Conservation (phyloP, 495 filamentous ascomycete genomes). For the Aspergillus heteromorphus region DNA sequence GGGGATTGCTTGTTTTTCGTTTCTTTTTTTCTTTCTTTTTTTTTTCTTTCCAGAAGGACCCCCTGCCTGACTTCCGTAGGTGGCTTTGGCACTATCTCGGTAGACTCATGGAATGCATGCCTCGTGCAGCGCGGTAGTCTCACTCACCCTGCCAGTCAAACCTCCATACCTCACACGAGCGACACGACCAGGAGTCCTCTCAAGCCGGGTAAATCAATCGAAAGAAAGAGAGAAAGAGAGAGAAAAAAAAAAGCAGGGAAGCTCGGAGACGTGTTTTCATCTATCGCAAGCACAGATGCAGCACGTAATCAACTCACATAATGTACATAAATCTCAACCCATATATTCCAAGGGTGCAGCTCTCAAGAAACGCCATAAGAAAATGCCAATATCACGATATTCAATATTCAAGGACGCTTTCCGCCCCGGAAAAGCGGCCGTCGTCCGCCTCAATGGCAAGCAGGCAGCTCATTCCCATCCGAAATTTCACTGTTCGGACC, state of each 20-base stretch:
- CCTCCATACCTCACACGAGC: not conserved
- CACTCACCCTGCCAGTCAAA: not conserved
- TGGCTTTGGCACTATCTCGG: not conserved
- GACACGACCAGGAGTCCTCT: not conserved
- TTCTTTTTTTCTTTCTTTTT: not conserved
- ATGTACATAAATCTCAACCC: conserved; percentile 19
- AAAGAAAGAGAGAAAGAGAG: not conserved
- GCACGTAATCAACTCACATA: conserved; percentile 15
- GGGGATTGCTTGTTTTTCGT: not conserved
- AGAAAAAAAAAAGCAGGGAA: not conserved
- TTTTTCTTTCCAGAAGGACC: not conserved
- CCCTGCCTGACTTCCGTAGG: not conserved
- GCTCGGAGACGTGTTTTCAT: not conserved
- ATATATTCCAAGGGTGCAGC: conserved; percentile 13
- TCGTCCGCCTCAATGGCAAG: not conserved
- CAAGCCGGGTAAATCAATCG: no score
- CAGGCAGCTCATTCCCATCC: not conserved
- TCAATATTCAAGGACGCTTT: not conserved
- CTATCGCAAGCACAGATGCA: not conserved
- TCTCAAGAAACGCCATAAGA: conserved; percentile 30
- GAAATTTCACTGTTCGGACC: not conserved
- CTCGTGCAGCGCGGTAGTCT: not conserved
- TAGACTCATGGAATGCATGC: not conserved
- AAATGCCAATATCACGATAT: conserved; percentile 25
- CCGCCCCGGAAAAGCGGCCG: not conserved